Conservation (phyloP, 495 filamentous ascomycete genomes). For the Penicillium chermesinum region DNA sequence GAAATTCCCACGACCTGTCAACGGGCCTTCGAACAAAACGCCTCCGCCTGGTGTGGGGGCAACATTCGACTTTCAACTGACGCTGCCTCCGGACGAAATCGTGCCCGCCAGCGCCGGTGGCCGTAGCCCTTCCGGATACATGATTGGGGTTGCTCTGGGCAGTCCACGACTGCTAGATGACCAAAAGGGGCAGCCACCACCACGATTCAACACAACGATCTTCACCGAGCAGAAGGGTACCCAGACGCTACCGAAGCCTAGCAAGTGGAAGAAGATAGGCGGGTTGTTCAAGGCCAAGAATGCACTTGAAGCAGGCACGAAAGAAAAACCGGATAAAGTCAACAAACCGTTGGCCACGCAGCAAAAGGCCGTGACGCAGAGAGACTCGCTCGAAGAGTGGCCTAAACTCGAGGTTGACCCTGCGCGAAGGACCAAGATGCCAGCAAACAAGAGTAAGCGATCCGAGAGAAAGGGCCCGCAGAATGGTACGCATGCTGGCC, state of each 20-base stretch:
- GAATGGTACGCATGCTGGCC: conserved; percentile 9
- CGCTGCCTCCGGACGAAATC: conserved; percentile 25
- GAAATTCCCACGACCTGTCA: conserved; percentile 24
- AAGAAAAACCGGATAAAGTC: conserved; percentile 1
- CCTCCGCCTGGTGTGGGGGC: conserved; percentile 10
- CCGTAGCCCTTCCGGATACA: conserved; percentile 21
- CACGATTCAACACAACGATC: conserved; percentile 15
- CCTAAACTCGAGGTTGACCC: conserved; percentile 23
- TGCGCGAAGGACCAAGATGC: neutral
- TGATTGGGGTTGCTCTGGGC: conserved; percentile 52
- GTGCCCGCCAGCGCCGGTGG: conserved; percentile 10
- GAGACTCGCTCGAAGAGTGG: conserved; percentile 28
- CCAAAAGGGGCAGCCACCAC: conserved; percentile 15
- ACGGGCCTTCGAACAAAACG: conserved; percentile 16
- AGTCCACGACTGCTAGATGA: conserved; percentile 42
- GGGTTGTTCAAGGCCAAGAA: conserved; percentile 46
- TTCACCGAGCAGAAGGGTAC: conserved; percentile 13
- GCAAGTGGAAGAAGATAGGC: conserved; percentile 56
- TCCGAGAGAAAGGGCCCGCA: conserved; percentile 10
- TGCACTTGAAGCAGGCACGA: conserved; percentile 10
- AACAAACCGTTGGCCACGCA: too few species aligned
- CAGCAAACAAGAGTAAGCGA: conserved; percentile 12
- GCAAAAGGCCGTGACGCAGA: conserved; percentile 1
- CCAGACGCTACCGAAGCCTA: conserved; percentile 37
- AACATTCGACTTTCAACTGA: conserved; percentile 39